phyloP scores from a whole-genome alignment of 2,329 filamentous ascomycete genomes.

The Plectosphaerella sp. region DNA sequence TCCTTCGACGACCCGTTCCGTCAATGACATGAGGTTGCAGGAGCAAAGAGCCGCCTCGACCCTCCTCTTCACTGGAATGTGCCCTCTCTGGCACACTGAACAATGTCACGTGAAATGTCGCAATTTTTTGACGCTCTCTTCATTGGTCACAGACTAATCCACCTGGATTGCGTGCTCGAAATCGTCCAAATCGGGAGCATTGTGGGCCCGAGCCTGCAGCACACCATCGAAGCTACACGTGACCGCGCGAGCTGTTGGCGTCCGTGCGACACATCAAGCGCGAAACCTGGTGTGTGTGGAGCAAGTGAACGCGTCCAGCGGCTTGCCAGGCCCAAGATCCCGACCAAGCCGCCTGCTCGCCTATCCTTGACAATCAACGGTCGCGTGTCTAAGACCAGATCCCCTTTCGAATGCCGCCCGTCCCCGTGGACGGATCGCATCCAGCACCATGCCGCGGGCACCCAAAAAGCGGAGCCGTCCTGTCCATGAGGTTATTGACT shows the following conservation, averaged over 20 bases:
- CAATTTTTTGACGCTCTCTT: slow-evolving; percentile 9
- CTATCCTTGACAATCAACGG: too few species aligned
- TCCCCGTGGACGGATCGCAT: too few species aligned
- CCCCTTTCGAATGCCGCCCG: too few species aligned
- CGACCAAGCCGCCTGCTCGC: too few species aligned
- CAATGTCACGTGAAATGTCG: slow-evolving; percentile 14
- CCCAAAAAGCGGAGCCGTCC: slow-evolving; percentile 29
- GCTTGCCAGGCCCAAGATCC: too few species aligned
- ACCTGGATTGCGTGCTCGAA: slow-evolving; percentile 11
- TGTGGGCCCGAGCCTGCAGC: background rate
- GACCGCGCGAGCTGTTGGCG: background rate
- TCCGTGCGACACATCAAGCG: background rate
- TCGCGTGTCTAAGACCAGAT: too few species aligned
- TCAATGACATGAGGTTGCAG: slow-evolving; percentile 7
- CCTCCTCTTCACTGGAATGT: slow-evolving; percentile 6
- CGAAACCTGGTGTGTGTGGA: background rate
- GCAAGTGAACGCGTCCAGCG: background rate
- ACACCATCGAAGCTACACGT: background rate
- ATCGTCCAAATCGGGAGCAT: too few species aligned
- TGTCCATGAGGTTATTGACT: slow-evolving; percentile 31
- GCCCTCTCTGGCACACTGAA: slow-evolving; percentile 4
- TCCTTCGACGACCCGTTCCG: background rate
- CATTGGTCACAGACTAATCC: slow-evolving; percentile 6
- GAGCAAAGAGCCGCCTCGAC: slow-evolving; percentile 7
- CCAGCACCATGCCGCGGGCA: background rate